A percentile compares a stretch with the other conserved stretches of the same genome.
Evolutionary conservation across 495 filamentous ascomycete species (phyloP).

Genomic region (Penicillium argentinense): DNA sequence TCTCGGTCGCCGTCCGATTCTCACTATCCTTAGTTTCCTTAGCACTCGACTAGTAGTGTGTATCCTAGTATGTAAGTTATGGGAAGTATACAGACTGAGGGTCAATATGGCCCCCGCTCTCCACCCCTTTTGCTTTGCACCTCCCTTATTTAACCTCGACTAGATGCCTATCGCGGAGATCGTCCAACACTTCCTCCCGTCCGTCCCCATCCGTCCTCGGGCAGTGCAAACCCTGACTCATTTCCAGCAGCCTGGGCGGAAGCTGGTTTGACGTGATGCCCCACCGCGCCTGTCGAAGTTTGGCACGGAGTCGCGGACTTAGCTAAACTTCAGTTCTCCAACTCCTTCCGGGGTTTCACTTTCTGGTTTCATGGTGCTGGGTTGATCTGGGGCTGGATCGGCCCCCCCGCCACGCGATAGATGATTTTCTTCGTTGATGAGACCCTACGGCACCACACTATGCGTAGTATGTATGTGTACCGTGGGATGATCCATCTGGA

Average conservation of each 20-base stretch:
- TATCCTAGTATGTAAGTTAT: neutral
- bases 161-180: neutral
- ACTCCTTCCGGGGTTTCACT: neutral
- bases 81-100: too few species aligned
- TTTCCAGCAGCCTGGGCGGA: neutral
- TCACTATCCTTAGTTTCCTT: neutral
- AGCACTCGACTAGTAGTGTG: neutral
- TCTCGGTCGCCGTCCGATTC: slow-evolving; percentile 5
- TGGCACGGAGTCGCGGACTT: too few species aligned
- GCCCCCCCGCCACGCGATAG: too few species aligned
- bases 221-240: neutral
- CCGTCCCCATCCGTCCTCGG: neutral
- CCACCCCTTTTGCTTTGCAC: neutral
- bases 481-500: too few species aligned
- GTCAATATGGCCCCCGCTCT: neutral
- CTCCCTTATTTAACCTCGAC: neutral
- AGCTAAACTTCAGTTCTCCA: neutral
- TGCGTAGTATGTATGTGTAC: too few species aligned
- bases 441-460: too few species aligned
- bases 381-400: too few species aligned
- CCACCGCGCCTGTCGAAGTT: too few species aligned
- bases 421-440: too few species aligned
- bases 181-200: neutral
- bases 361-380: too few species aligned
- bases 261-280: neutral